A percentile compares a stretch with the other conserved stretches of the same genome.
These are phyloP conservation scores for Xylaria polymorpha DNA, from an alignment of 2,329 filamentous ascomycete species.

Conservation along the genomic window DNA sequence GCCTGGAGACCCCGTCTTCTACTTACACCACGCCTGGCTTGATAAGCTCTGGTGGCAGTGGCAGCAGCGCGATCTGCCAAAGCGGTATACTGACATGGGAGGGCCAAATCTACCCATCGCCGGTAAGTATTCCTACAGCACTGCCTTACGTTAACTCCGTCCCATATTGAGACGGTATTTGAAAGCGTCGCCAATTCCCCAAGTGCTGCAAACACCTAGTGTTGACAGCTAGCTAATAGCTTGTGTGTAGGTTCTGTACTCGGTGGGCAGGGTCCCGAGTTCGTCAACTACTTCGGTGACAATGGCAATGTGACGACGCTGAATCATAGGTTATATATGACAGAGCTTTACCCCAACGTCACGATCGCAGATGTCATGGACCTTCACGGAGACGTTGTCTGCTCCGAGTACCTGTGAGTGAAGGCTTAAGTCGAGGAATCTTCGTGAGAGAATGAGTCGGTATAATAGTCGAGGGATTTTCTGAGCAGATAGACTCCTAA, in stretches of 20 bases:
- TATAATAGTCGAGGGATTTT: background rate
- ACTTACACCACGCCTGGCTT: slow-evolving; percentile 48
- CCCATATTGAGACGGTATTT: background rate
- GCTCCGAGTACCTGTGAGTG: slow-evolving; percentile 24
- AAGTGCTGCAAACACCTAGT: background rate
- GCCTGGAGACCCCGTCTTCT: slow-evolving; percentile 53
- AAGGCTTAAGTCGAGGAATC: background rate
- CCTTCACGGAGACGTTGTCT: slow-evolving; percentile 18
- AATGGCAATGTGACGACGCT: slow-evolving; percentile 29
- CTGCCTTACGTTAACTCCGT: background rate
- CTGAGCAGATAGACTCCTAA: background rate
- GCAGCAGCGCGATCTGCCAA: slow-evolving; percentile 43
- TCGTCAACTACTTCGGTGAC: slow-evolving; percentile 37
- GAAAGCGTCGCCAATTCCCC: background rate
- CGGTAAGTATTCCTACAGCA: slow-evolving; percentile 3
- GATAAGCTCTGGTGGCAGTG: slow-evolving; percentile 50
- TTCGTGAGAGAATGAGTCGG: background rate
- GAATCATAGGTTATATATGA: slow-evolving; percentile 27
- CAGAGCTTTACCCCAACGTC: slow-evolving; percentile 23
- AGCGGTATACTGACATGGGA: slow-evolving; percentile 44
- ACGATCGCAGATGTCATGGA: slow-evolving; percentile 34
- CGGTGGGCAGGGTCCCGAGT: slow-evolving; percentile 27
- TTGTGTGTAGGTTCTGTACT: slow-evolving; percentile 17
- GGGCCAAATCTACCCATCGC: slow-evolving; percentile 39
- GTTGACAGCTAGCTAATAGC: background rate